A percentile compares a stretch with the other conserved stretches of the same genome.
These are phyloP conservation scores for Bacidia rubella DNA, from an alignment of 495 filamentous ascomycete species.

Conservation along the genomic window DNA sequence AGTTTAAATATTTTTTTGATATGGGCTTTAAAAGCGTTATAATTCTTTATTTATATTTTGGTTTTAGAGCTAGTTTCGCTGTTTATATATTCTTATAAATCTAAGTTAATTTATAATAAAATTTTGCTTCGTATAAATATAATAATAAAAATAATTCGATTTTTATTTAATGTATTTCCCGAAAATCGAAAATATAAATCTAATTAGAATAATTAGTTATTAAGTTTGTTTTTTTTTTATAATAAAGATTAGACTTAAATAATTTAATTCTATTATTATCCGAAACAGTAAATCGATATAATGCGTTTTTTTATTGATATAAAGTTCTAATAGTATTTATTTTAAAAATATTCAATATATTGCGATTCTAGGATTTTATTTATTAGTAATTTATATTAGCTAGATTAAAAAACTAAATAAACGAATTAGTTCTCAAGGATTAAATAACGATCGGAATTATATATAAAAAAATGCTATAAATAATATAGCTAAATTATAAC, in stretches of 20 bases:
- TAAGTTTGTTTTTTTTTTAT: neutral
- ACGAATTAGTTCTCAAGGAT: no score
- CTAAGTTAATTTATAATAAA: neutral
- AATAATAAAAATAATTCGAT: neutral
- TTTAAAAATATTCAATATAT: neutral
- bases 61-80: neutral
- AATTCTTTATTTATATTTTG: neutral
- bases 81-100: neutral
- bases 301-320: no score
- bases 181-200: neutral
- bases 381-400: neutral
- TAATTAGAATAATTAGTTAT: no score
- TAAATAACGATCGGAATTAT: no score
- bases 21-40: neutral
- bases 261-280: neutral
- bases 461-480: no score
- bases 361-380: neutral
- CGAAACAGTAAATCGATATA: no score
- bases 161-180: no score
- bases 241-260: neutral
- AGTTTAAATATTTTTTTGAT: neutral
- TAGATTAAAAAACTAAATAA: no score
- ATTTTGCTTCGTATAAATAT: neutral
- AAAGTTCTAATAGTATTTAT: slow-evolving; percentile 1
- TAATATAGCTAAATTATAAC: no score